A percentile compares a stretch with the other conserved stretches of the same genome.
Conservation (phyloP, 768 basidiomycete genomes). For the Russula sp. region DNA sequence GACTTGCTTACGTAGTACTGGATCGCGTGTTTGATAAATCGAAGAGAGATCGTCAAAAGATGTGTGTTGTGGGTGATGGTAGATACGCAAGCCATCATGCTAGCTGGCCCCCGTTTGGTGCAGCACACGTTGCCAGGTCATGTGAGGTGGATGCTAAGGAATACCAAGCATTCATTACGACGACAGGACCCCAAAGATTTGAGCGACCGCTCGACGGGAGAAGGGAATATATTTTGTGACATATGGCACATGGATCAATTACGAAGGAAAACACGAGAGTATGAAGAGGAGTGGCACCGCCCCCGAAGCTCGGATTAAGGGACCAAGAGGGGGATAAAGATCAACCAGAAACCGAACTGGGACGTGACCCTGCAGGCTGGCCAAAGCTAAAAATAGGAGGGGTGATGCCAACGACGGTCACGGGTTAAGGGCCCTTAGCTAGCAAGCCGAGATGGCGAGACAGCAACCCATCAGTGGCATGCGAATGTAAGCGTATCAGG, state of each 20-base stretch:
- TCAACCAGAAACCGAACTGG: background rate
- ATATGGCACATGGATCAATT: background rate
- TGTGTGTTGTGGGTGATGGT: too few relatives aligned
- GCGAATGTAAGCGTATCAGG: too few relatives aligned
- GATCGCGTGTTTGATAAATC: background rate
- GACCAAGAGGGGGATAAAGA: background rate
- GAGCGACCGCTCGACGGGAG: background rate
- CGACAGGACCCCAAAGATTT: slow-evolving; percentile 10
- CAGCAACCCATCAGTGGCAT: background rate
- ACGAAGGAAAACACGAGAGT: background rate
- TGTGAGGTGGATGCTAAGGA: background rate
- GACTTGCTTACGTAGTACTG: background rate
- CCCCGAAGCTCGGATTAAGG: too few relatives aligned
- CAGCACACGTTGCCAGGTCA: background rate
- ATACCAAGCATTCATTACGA: background rate
- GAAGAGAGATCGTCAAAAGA: background rate
- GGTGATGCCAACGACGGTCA: background rate
- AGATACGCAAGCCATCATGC: too few relatives aligned
- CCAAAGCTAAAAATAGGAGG: slow-evolving; percentile 5
- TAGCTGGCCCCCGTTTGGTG: background rate
- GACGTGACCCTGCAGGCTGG: background rate
- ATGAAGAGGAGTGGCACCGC: too few relatives aligned
- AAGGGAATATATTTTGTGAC: background rate
- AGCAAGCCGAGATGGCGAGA: too few relatives aligned
- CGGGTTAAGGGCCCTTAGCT: background rate